Conservation (phyloP, 1,139 yeast species). For the Arxiozyma telluris region DNA sequence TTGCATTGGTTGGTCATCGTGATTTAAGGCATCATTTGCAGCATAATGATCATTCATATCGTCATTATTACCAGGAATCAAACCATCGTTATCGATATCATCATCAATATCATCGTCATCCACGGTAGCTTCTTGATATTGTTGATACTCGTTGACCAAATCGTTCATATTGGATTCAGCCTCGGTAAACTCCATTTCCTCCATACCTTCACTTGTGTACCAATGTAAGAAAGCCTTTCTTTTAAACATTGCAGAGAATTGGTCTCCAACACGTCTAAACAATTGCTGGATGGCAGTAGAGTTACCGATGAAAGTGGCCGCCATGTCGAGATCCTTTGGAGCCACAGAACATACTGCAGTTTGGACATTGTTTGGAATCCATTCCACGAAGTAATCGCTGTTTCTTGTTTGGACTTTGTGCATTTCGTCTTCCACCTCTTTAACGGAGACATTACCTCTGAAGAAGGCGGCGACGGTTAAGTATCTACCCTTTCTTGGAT, state of each 20-base stretch:
- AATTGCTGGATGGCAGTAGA: constrained; percentile 87
- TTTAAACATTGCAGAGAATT: constrained; percentile 85
- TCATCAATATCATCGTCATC: constrained; percentile 65
- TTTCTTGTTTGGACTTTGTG: constrained; percentile 74
- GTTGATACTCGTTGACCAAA: constrained; percentile 82
- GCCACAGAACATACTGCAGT: constrained; percentile 88
- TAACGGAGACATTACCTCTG: constrained; percentile 84
- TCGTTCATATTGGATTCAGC: constrained; percentile 79
- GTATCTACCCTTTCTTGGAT: constrained; percentile 84
- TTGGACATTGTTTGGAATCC: constrained; percentile 96
- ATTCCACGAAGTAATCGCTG: constrained; percentile 77
- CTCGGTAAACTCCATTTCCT: constrained; percentile 84
- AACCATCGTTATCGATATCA: constrained; percentile 24
- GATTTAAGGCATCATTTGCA: constrained; percentile 31
- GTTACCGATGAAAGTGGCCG: constrained; percentile 88
- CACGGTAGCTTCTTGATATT: constrained; percentile 77
- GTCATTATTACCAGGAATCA: constrained; percentile 31
- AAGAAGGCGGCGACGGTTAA: constrained; percentile 91
- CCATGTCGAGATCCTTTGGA: constrained; percentile 76
- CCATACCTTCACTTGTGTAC: constrained; percentile 95
- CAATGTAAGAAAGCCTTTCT: constrained; percentile 94
- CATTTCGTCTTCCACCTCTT: constrained; percentile 93
- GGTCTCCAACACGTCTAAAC: constrained; percentile 82
- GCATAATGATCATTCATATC: constrained; percentile 37
- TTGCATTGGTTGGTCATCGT: constrained; percentile 37